Evolutionary conservation across 1,284 basidiomycete genomes (phyloP).

Genomic region (Cutaneotrichosporon cavernicola): DNA sequence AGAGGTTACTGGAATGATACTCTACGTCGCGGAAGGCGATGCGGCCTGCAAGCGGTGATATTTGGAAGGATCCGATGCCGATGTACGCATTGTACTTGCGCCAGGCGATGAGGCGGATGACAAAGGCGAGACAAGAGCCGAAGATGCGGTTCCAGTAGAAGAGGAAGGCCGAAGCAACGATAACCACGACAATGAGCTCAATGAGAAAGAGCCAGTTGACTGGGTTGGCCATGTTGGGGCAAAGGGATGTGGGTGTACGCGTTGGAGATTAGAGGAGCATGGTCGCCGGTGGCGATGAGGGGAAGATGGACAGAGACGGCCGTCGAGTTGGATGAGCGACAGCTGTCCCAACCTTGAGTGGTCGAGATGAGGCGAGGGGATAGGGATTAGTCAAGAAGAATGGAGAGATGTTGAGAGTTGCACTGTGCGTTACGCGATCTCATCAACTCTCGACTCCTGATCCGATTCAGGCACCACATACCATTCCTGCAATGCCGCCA

Average conservation of each 20-base stretch:
- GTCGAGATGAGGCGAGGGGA: neutral
- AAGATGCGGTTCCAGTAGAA: slow-evolving; percentile 88
- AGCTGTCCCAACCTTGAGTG: neutral
- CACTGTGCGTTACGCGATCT: neutral
- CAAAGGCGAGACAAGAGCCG: slow-evolving; percentile 60
- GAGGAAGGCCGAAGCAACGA: slow-evolving; percentile 67
- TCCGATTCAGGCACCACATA: neutral
- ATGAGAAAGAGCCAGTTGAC: slow-evolving; percentile 62
- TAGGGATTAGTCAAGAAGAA: neutral
- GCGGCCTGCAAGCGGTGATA: slow-evolving; percentile 81
- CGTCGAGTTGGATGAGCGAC: neutral
- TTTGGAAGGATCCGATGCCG: slow-evolving; percentile 69
- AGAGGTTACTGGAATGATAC: slow-evolving; percentile 88
- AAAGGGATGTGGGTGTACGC: neutral
- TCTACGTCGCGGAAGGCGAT: slow-evolving; percentile 79
- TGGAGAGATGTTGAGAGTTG: neutral
- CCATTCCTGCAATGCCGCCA: neutral
- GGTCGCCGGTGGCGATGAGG: neutral
- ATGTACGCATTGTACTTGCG: slow-evolving; percentile 48
- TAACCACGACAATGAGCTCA: slow-evolving; percentile 67
- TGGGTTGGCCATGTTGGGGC: slow-evolving; percentile 17
- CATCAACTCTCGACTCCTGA: neutral
- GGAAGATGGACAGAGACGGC: neutral
- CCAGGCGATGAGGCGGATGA: slow-evolving; percentile 50
- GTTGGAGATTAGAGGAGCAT: neutral